Percentiles rank a stretch among this genome's conserved stretches.
Conservation (phyloP, 2,329 filamentous ascomycete species). For the Exophiala spinifera region DNA sequence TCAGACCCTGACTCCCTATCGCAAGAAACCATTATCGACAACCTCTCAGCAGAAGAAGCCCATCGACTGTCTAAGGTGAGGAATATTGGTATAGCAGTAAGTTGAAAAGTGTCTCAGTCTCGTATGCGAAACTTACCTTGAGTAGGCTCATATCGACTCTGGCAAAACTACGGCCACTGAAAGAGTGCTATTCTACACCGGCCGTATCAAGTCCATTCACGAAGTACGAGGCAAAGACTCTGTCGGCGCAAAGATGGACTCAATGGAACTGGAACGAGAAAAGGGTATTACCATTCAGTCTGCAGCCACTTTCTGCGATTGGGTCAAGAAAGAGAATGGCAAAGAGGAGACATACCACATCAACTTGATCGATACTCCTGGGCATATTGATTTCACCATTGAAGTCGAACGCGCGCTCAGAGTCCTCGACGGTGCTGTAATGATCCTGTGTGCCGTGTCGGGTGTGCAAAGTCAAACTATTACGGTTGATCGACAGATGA, state of each 20-base stretch:
- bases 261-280: constrained; percentile 96
- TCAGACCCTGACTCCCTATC: constrained; percentile 56
- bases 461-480: constrained; percentile 98
- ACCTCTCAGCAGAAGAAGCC: constrained; percentile 76
- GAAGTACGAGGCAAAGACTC: constrained; percentile 93
- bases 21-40: constrained; percentile 68
- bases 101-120: constrained; percentile 12
- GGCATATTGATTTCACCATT: constrained; percentile 98
- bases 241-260: constrained; percentile 99
- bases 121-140: constrained; percentile 7
- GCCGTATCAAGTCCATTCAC: constrained; percentile 93
- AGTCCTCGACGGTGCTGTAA: constrained; percentile 92
- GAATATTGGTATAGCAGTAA: constrained; percentile 96
- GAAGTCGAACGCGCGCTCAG: constrained; percentile 94
- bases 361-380: constrained; percentile 97
- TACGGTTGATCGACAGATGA: constrained; percentile 97
- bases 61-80: constrained; percentile 75
- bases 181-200: constrained; percentile 96
- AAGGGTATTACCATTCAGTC: constrained; percentile 99
- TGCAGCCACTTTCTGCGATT: constrained; percentile 95
- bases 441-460: constrained; percentile 97
- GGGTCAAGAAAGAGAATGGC: constrained; percentile 80
- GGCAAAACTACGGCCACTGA: constrained; percentile 97
- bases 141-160: constrained; percentile 91
- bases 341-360: constrained; percentile 91